These are phyloP conservation scores for Tubosaeta sp. DNA, from an alignment of 768 basidiomycete genomes.

Conservation along the genomic window DNA sequence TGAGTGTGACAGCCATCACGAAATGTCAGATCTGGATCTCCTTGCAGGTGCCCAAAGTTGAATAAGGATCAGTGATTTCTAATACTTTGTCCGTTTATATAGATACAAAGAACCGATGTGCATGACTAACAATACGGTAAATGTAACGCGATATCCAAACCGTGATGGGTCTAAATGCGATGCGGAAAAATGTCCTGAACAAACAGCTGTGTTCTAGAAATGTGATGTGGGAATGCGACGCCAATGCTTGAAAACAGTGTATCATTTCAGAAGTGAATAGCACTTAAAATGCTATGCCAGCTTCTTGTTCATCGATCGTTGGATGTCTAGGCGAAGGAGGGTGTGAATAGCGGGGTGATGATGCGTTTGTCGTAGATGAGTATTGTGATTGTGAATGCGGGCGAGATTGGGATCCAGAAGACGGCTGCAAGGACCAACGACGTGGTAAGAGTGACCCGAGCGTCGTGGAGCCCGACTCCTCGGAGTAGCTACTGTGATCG, in stretches of 20 bases:
- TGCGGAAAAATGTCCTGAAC: conserved; percentile 18
- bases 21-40: too few relatives aligned
- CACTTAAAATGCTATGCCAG: conserved; percentile 13
- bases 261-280: neutral
- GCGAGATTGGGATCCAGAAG: conserved; percentile 27
- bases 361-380: conserved; percentile 23
- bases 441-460: conserved; percentile 31
- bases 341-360: conserved; percentile 28
- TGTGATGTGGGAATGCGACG: conserved; percentile 5
- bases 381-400: conserved; percentile 31
- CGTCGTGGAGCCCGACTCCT: conserved; percentile 34
- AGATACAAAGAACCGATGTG: neutral
- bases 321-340: conserved; percentile 32
- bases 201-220: conserved; percentile 3
- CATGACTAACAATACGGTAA: conserved; percentile 1
- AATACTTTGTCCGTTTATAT: neutral
- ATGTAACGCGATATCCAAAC: neutral
- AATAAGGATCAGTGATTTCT: too few relatives aligned
- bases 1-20: too few relatives aligned
- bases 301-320: conserved; percentile 29
- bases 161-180: conserved; percentile 7
- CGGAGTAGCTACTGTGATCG: conserved; percentile 26
- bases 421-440: conserved; percentile 32
- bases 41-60: too few relatives aligned
- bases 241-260: conserved; percentile 2